Evolutionary conservation across 768 basidiomycete genomes (phyloP).

Genomic region (Pholiota molesta): DNA sequence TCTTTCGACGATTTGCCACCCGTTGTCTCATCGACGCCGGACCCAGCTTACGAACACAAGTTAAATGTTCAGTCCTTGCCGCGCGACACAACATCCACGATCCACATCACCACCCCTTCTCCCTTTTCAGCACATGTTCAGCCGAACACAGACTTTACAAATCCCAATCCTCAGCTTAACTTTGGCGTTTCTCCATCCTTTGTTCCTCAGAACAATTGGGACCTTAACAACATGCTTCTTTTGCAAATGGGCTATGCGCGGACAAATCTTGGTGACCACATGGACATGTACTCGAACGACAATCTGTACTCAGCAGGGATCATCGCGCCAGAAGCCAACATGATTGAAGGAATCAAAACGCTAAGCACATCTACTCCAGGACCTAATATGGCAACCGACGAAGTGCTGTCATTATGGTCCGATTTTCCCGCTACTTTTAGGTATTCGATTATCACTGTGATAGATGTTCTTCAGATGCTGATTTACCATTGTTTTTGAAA

Average conservation of each 20-base stretch:
- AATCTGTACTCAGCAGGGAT: constrained; percentile 2
- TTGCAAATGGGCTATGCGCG: constrained; percentile 25
- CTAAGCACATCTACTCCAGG: not conserved
- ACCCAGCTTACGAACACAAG: not conserved
- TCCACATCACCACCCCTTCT: not conserved
- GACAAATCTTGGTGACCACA: constrained; percentile 5
- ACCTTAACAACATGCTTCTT: constrained; percentile 25
- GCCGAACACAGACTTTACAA: not conserved
- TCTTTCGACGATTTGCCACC: constrained; percentile 48
- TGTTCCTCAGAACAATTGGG: constrained; percentile 18
- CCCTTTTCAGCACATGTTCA: not conserved
- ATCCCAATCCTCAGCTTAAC: not conserved
- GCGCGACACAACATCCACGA: not conserved
- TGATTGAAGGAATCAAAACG: constrained; percentile 5
- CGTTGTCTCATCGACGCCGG: not conserved
- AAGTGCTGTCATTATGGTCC: constrained; percentile 57
- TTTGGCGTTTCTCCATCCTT: not conserved
- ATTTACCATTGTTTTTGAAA: not conserved
- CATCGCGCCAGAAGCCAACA: constrained; percentile 1
- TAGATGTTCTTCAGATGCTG: not conserved
- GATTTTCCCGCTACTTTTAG: constrained; percentile 54
- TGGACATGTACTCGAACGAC: constrained; percentile 4
- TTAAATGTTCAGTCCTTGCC: not conserved
- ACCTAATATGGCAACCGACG: constrained; percentile 29
- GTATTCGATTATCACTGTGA: constrained; percentile 33